Evolutionary conservation across 495 filamentous ascomycete genomes (phyloP), one percentile per base, ranked within the genome.

Genomic region (Aspergillus steynii): DNA sequence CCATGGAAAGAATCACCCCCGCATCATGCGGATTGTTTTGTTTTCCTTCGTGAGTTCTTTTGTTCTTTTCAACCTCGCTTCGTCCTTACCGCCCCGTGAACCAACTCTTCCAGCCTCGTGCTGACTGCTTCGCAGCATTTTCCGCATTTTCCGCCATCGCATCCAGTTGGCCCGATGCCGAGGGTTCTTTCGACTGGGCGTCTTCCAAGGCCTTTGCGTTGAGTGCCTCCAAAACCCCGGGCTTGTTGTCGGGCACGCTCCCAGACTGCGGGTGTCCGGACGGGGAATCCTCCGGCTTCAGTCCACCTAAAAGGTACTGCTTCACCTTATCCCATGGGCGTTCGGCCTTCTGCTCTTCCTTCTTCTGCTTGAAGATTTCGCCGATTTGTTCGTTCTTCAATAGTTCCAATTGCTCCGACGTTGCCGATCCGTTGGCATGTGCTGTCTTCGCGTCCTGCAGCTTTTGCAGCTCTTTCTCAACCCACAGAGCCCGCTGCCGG

Each of bases 311-410:
- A 7, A 82, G 65, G 64, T 73, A 76, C 53, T 60, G 61, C 73
- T 80, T 82, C 25, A 69, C 62, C 64, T 77, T 73, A 59, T 73
- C 75, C 79, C 77, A 82, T 10, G 74, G 71, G 45, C 72, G 69
- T 58, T 82, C 68, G 37, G 71, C 72, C 68, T 74, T 76, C 49
- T 74, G 76, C 66, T 82, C 74, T 49, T 73, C 73, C 55, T 71
- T 72, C 58, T 80, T 80, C 64, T 73, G 72, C 63, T 79, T 73
- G 34, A 74, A 61, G 29, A 82, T 77, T 53, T 79, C 74, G 47
- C 71, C 77, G 32, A 83, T 82, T 27, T 86, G 79, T 56, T 90
- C 88, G 61, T 84, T 83, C 71, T 86, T 85, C 48, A 91, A 61
- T 20, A 82, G 63, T 47, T 80, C 72, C 45, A 75, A 64, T 68